Evolutionary conservation across 805 yeast genomes (phyloP), one percentile per base, ranked within the genome.

Genomic region (Ogataea siamensis): DNA sequence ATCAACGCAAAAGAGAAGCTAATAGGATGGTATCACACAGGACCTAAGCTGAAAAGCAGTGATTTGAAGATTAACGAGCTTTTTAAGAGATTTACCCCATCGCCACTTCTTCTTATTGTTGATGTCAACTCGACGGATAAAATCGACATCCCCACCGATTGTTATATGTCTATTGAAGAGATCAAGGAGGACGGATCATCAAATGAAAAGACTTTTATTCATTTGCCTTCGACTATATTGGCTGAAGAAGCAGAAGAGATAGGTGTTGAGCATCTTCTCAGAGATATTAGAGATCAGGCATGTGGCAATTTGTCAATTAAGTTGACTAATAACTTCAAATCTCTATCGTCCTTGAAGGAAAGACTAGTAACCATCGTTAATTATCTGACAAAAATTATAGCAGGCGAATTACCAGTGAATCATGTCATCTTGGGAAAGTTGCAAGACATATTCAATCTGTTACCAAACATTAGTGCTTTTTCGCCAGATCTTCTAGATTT

Each of bases 241-340:
- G 99, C 99, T 3, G 99, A 93, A 59, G 99, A 93, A 60, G 99
- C 99, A 7, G 99, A 93, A 65, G 99, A 93, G 64, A 93, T 93
- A 51, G 99, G 99, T 46, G 99, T 93, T 10, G 99, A 93, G 63
- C 99, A 93, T 61, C 66, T 93, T 44, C 66, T 93, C 43, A 80
- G 98, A 57, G 99, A 93, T 57, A 87, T 88, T 16, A 78, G 97
- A 55, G 97, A 91, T 58, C 96, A 89, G 53, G 96, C 98, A 7
- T 94, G 96, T 10, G 99, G 99, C 7, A 83, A 83, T 32, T 73
- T 93, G 43, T 82, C 97, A 2, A 77, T 89, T 36, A 79, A 83
- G 57, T 79, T 93, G 38, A 88, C 98, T 11, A 83, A 85, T 57
- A 96, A 88, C 58, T 77, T 93, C 54, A 85, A 84, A 51, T 87